phyloP scores from a whole-genome alignment of 2,329 filamentous ascomycete species.

The Cladosporium oxysporum region DNA sequence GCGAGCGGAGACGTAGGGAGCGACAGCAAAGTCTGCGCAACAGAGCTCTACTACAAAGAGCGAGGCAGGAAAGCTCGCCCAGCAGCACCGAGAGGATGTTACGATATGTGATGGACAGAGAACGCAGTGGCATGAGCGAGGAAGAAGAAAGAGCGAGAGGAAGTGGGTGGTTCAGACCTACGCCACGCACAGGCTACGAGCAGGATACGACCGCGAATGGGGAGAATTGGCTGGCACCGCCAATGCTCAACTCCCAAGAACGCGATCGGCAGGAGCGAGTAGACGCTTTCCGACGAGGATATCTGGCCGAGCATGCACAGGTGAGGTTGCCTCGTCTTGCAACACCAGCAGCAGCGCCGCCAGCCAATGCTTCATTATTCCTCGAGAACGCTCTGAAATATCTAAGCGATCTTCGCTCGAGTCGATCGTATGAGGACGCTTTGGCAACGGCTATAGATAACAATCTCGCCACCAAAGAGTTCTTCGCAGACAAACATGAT shows the following conservation, averaged over 20 bases:
- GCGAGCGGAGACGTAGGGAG: conserved; percentile 33
- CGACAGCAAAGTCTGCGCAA: conserved; percentile 36
- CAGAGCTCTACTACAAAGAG: conserved; percentile 36
- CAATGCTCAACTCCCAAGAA: conserved; percentile 19
- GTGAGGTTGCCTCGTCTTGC: conserved; percentile 33
- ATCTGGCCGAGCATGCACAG: conserved; percentile 37
- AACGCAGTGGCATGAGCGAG: conserved; percentile 37
- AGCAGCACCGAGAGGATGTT: conserved; percentile 41
- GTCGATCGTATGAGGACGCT: conserved; percentile 56
- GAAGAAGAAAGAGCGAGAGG: conserved; percentile 39
- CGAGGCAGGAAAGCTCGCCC: conserved; percentile 35
- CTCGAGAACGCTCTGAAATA: conserved; percentile 64
- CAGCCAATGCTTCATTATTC: not conserved
- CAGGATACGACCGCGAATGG: not conserved
- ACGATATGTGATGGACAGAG: conserved; percentile 44
- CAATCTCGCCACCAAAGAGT: conserved; percentile 55
- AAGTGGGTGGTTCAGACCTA: conserved; percentile 35
- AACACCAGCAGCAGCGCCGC: conserved; percentile 24
- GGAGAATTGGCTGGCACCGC: conserved; percentile 31
- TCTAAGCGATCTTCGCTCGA: conserved; percentile 59
- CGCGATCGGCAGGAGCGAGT: conserved; percentile 32
- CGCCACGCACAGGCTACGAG: conserved; percentile 20
- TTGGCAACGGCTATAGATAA: conserved; percentile 55
- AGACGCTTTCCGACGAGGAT: conserved; percentile 38
- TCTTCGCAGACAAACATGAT: conserved; percentile 53